Percentiles rank a stretch among this genome's conserved stretches.
Conservation (phyloP, 2,329 filamentous ascomycete genomes). For the Mycosphaerella sp. region DNA sequence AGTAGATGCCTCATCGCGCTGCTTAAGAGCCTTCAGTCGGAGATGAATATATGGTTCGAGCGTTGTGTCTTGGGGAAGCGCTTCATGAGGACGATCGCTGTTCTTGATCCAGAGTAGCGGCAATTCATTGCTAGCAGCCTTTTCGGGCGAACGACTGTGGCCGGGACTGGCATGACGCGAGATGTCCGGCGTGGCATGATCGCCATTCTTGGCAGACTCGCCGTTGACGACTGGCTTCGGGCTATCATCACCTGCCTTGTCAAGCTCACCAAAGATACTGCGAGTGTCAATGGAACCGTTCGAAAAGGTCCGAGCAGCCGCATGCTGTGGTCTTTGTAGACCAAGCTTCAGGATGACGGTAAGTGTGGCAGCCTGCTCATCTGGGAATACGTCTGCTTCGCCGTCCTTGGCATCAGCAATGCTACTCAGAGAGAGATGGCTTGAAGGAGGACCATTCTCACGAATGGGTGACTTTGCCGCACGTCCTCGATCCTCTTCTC, state of each 20-base stretch:
- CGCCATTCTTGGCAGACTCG: conserved; percentile 28
- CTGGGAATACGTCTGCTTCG: conserved; percentile 45
- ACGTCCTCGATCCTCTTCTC: conserved; percentile 29
- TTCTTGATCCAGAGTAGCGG: conserved; percentile 48
- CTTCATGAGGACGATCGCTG: conserved; percentile 39
- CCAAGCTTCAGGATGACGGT: conserved; percentile 46
- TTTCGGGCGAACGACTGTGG: conserved; percentile 16
- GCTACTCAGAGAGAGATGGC: conserved; percentile 15
- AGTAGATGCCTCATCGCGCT: conserved; percentile 42
- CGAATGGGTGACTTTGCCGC: conserved; percentile 29
- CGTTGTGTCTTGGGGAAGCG: conserved; percentile 40
- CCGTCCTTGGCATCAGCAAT: conserved; percentile 18
- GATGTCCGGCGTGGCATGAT: conserved; percentile 7
- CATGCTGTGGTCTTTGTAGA: conserved; percentile 33
- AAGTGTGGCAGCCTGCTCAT: conserved; percentile 49
- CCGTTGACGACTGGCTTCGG: conserved; percentile 37
- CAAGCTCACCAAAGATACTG: conserved; percentile 45
- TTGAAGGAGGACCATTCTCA: conserved; percentile 23
- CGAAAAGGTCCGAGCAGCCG: conserved; percentile 47
- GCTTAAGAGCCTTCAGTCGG: conserved; percentile 45
- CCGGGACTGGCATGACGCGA: conserved; percentile 21
- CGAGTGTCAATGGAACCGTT: conserved; percentile 52
- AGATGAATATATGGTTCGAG: conserved; percentile 47
- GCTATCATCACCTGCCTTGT: conserved; percentile 30
- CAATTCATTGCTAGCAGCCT: conserved; percentile 20